Evolutionary conservation across 495 filamentous ascomycete genomes (phyloP).

Genomic region (Mycothermus thermophilus): DNA sequence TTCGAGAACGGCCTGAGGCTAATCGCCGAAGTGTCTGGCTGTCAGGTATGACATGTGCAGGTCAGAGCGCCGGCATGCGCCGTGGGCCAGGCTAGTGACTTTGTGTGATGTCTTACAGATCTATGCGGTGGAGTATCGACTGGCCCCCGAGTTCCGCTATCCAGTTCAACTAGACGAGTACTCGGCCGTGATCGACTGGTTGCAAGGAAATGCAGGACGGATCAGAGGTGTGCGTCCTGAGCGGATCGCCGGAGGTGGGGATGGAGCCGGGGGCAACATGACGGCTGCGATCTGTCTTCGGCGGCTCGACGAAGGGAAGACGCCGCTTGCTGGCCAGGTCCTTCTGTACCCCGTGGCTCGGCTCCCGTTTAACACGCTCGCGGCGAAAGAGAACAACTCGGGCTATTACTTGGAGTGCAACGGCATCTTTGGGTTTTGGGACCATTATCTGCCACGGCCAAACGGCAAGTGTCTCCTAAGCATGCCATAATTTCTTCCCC

Average conservation of each 20-base stretch:
- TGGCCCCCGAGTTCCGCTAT: conserved; percentile 27
- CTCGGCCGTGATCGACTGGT: conserved; percentile 17
- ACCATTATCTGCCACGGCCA: conserved; percentile 22
- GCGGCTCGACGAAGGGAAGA: conserved; percentile 12
- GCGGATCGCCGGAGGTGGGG: conserved; percentile 19
- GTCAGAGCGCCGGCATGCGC: neutral
- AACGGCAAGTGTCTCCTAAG: conserved; percentile 1
- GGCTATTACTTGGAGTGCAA: conserved; percentile 25
- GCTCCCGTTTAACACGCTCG: conserved; percentile 23
- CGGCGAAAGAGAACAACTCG: conserved; percentile 22
- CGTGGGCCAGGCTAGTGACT: conserved; percentile 1
- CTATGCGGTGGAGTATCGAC: conserved; percentile 22
- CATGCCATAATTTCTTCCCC: no score
- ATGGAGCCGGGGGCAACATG: conserved; percentile 27
- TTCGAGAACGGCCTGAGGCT: conserved; percentile 25
- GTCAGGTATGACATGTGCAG: conserved; percentile 6
- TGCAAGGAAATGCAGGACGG: conserved; percentile 9
- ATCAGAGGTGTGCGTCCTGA: conserved; percentile 15
- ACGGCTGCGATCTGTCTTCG: conserved; percentile 21
- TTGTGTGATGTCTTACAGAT: no score
- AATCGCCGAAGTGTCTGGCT: conserved; percentile 14
- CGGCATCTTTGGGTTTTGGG: conserved; percentile 25
- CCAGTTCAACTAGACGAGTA: conserved; percentile 24
- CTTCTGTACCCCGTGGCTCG: conserved; percentile 26
- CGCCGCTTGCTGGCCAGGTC: conserved; percentile 16